phyloP scores from a whole-genome alignment of 2,329 filamentous ascomycete species.

The Shiraia bambusicola region DNA sequence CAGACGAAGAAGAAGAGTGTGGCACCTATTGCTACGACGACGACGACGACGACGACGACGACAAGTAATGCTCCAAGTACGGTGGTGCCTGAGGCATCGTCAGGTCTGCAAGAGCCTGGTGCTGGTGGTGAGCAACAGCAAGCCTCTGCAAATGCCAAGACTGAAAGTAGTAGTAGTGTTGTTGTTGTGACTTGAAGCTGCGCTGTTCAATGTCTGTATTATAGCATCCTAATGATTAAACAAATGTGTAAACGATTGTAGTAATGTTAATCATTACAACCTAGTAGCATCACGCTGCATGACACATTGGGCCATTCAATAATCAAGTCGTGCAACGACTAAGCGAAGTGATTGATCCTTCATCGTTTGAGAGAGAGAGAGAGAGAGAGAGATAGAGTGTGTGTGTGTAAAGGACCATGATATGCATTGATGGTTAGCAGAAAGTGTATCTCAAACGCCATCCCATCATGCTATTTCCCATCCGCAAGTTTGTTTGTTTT shows the following conservation, averaged over 20 bases:
- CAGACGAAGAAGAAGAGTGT: slow-evolving; percentile 20
- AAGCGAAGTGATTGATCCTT: neutral
- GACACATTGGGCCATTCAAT: neutral
- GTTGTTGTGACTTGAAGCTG: neutral
- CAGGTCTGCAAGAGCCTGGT: too few species aligned
- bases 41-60: neutral
- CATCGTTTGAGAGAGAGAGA: too few species aligned
- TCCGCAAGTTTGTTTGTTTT: slow-evolving; percentile 39
- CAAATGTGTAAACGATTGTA: slow-evolving; percentile 4
- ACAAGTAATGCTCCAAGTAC: too few species aligned
- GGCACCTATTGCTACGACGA: neutral
- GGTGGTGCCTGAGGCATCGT: too few species aligned
- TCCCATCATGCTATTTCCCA: slow-evolving; percentile 40
- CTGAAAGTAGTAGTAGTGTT: too few species aligned
- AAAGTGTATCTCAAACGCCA: slow-evolving; percentile 44
- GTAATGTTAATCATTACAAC: neutral
- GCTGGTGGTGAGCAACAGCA: neutral
- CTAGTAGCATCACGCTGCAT: neutral
- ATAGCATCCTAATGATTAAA: neutral
- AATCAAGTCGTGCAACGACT: neutral
- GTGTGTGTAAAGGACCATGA: slow-evolving; percentile 38
- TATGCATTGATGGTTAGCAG: slow-evolving; percentile 46
- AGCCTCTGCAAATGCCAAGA: neutral
- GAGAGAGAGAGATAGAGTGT: too few species aligned
- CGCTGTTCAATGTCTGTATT: neutral